phyloP scores from a whole-genome alignment of 805 yeast species.

The Candida silvatica region DNA sequence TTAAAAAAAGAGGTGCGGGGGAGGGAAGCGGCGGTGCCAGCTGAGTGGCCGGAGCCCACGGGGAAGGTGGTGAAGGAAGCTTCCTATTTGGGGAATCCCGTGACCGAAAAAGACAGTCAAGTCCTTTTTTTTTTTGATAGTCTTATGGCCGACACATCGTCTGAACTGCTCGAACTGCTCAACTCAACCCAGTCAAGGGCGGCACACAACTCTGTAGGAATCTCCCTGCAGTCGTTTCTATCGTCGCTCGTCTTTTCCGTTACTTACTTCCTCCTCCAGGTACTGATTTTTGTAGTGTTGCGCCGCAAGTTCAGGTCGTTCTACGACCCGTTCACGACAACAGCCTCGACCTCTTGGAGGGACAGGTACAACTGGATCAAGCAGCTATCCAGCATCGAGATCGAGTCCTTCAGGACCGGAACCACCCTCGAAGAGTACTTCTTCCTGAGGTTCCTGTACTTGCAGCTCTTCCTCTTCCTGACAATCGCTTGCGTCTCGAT shows the following conservation, averaged over 20 bases:
- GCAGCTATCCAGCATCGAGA: conserved; percentile 14
- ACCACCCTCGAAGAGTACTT: conserved; percentile 72
- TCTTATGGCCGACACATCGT: too few relatives aligned
- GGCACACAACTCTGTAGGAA: conserved; percentile 32
- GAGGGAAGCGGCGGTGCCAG: neutral
- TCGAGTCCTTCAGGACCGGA: conserved; percentile 35
- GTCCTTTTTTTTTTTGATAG: too few relatives aligned
- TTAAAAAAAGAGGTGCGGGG: too few relatives aligned
- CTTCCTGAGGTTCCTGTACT: conserved; percentile 51
- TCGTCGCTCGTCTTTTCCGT: conserved; percentile 49
- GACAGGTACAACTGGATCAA: conserved; percentile 1
- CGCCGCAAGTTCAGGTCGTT: conserved; percentile 29
- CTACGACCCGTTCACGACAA: conserved; percentile 46
- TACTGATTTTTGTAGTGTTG: conserved; percentile 30
- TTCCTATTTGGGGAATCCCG: neutral
- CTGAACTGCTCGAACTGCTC: conserved; percentile 13
- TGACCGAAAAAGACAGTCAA: conserved; percentile 5
- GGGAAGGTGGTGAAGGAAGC: neutral
- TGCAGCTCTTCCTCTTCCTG: conserved; percentile 42
- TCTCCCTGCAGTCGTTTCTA: conserved; percentile 45
- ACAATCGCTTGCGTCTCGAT: conserved; percentile 46
- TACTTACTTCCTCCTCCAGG: conserved; percentile 44
- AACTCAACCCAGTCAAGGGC: conserved; percentile 15
- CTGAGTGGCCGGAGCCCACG: neutral
- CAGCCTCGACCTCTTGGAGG: conserved; percentile 35